Evolutionary conservation across 768 basidiomycete species (phyloP).

Genomic region (Kwoniella mangroviensis): DNA sequence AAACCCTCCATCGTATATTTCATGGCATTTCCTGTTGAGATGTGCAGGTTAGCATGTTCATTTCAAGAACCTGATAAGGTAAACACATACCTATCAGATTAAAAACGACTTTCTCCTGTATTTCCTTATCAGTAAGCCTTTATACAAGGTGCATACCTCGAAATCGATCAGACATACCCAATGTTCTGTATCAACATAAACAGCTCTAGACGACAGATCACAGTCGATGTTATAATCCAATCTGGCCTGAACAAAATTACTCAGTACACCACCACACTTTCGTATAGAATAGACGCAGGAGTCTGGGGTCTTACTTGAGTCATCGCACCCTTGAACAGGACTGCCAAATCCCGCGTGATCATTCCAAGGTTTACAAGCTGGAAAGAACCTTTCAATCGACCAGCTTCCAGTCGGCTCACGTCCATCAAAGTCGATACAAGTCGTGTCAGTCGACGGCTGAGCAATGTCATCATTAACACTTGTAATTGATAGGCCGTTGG

Average conservation of each 20-base stretch:
- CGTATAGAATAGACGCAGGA: no score
- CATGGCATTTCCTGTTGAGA: constrained; percentile 52
- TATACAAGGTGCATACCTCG: no score
- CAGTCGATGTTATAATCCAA: constrained; percentile 52
- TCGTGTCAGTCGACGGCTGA: constrained; percentile 37
- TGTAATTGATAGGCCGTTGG: no score
- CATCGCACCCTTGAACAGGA: constrained; percentile 57
- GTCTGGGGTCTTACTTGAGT: constrained; percentile 45
- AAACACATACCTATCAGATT: constrained; percentile 52
- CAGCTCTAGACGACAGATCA: constrained; percentile 35
- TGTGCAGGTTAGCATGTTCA: constrained; percentile 1
- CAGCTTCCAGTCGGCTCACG: constrained; percentile 57
- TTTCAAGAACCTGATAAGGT: neutral
- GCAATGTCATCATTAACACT: neutral
- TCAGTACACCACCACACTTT: neutral
- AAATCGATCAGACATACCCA: constrained; percentile 32
- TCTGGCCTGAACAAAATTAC: constrained; percentile 17
- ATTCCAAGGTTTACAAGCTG: constrained; percentile 51
- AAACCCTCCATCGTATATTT: constrained; percentile 53
- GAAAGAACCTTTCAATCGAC: constrained; percentile 54
- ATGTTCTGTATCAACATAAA: constrained; percentile 56
- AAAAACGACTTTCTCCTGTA: constrained; percentile 57
- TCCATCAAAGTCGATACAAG: constrained; percentile 60
- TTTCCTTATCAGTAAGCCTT: neutral
- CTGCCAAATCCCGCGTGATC: constrained; percentile 56